These are phyloP conservation scores for Solanum pinnatisectum DNA, from an alignment of 257 asterid genomes.

Conservation along the genomic window DNA sequence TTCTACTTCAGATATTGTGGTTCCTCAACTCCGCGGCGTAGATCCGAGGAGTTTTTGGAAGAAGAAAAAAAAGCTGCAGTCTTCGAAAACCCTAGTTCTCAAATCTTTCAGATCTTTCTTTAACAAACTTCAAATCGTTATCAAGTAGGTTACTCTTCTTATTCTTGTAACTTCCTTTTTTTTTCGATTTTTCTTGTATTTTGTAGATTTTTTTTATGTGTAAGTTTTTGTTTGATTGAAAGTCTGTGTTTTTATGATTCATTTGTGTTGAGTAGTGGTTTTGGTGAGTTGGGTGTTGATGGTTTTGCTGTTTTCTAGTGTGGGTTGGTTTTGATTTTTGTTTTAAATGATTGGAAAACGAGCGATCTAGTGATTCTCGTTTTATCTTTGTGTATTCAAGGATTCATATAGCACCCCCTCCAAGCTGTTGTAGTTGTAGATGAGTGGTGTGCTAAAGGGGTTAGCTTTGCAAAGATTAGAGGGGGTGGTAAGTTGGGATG, in stretches of 20 bases:
- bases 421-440: neutral
- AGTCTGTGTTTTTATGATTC: neutral
- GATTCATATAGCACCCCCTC: neutral
- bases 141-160: conserved; percentile 2
- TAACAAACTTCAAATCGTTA: neutral
- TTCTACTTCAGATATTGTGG: neutral
- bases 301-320: neutral
- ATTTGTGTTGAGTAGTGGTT: neutral
- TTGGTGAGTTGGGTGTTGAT: neutral
- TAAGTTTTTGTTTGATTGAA: neutral
- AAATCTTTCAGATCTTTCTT: conserved; percentile 1
- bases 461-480: neutral
- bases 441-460: neutral
- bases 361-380: neutral
- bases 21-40: conserved; percentile 14
- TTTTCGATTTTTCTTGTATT: neutral
- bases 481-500: neutral
- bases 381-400: neutral
- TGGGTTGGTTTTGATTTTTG: neutral
- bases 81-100: neutral
- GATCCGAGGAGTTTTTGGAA: conserved; percentile 16
- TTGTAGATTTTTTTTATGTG: neutral
- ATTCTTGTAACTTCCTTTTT: neutral
- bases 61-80: neutral
- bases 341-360: neutral